Evolutionary conservation across 345 rosid genomes (phyloP).

Genomic region (Eucalyptus dawsonii): DNA sequence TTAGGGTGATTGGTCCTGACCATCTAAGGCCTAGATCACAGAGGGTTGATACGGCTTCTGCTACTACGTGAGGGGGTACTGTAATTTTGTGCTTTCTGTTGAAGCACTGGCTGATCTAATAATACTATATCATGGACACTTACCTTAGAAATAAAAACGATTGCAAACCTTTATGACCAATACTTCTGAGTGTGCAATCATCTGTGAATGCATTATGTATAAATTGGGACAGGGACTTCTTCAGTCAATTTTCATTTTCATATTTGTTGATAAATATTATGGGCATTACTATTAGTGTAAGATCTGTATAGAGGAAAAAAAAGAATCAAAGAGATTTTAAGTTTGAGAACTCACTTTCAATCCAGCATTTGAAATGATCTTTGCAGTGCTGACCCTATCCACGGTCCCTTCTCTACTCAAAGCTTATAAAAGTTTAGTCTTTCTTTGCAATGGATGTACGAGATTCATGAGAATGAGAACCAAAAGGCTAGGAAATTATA

Average conservation of each 20-base stretch:
- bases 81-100: constrained; percentile 45
- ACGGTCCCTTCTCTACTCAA: not conserved
- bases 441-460: not conserved
- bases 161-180: constrained; percentile 38
- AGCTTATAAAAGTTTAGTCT: not conserved
- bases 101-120: not conserved
- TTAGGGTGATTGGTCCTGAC: constrained; percentile 56
- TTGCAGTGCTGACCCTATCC: constrained; percentile 13
- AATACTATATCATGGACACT: not conserved
- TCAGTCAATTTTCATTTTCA: constrained; percentile 21
- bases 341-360: constrained; percentile 10
- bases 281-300: not conserved
- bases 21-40: constrained; percentile 48
- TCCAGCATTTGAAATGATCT: constrained; percentile 8
- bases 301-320: not conserved
- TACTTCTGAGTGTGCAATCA: constrained; percentile 16
- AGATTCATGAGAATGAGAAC: not conserved
- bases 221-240: constrained; percentile 22
- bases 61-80: constrained; percentile 48
- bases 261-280: not conserved
- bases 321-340: not conserved
- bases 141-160: not conserved
- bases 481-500: not conserved
- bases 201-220: constrained; percentile 22
- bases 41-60: constrained; percentile 59